phyloP scores from a whole-genome alignment of 441 rosid genomes.

The Erodium texanum region DNA sequence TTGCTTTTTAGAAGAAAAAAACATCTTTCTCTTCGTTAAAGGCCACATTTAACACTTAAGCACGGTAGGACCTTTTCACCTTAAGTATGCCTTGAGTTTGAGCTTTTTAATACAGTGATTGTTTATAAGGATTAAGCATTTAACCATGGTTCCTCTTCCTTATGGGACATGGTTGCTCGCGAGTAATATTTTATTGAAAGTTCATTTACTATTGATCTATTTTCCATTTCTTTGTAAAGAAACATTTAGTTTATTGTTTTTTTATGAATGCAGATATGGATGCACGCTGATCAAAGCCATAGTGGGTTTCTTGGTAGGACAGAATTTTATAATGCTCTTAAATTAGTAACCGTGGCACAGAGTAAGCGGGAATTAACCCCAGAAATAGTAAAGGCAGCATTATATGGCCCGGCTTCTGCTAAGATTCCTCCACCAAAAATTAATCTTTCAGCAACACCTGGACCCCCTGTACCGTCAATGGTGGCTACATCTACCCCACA shows the following conservation, averaged over 20 bases:
- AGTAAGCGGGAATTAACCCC: conserved; percentile 87
- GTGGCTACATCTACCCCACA: conserved; percentile 34
- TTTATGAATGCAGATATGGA: conserved; percentile 58
- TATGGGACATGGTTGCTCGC: neutral
- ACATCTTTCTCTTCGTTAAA: no score
- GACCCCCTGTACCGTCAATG: conserved; percentile 29
- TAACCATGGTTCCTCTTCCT: neutral
- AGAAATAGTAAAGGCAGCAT: conserved; percentile 86
- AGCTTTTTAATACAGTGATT: neutral
- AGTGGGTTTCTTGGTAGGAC: conserved; percentile 70
- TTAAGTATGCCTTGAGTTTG: no score
- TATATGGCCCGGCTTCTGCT: conserved; percentile 84
- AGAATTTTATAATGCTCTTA: conserved; percentile 78
- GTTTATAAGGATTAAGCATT: neutral
- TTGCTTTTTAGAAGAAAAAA: no score
- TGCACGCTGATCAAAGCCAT: conserved; percentile 62
- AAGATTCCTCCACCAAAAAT: conserved; percentile 87
- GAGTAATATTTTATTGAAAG: neutral
- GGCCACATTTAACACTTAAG: no score
- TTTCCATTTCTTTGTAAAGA: neutral
- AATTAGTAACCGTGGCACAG: conserved; percentile 89
- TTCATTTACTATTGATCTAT: neutral
- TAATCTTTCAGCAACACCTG: conserved; percentile 47
- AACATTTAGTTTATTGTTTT: conserved; percentile 8
- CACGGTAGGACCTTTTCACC: no score